A percentile compares a stretch with the other conserved stretches of the same genome.
phyloP scores from a whole-genome alignment of 2,329 filamentous ascomycete species.

The Aureobasidium lini region DNA sequence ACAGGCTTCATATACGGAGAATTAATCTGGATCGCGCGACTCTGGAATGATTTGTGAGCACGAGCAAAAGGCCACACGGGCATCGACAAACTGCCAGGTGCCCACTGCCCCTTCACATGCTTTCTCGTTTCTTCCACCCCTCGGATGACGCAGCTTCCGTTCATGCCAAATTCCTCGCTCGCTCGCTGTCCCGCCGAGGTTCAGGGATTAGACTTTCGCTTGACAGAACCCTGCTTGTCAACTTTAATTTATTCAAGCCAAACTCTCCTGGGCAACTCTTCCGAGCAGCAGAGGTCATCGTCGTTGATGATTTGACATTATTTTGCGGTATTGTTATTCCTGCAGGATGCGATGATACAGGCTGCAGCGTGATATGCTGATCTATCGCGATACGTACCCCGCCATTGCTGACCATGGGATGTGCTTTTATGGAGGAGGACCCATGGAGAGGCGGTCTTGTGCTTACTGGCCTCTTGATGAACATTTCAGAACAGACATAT shows the following conservation, averaged over 20 bases:
- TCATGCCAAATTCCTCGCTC: not conserved
- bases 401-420: too few relatives aligned
- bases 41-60: conserved; percentile 11
- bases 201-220: not conserved
- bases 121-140: not conserved
- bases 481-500: not conserved
- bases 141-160: conserved; percentile 10
- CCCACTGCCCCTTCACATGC: conserved; percentile 1
- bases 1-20: not conserved
- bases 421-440: too few relatives aligned
- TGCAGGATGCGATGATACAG: not conserved
- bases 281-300: not conserved
- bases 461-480: too few relatives aligned
- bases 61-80: too few relatives aligned
- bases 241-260: not conserved
- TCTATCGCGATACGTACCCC: too few relatives aligned
- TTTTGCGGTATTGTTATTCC: not conserved
- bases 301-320: not conserved
- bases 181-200: not conserved
- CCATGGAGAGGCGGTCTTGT: too few relatives aligned
- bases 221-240: not conserved
- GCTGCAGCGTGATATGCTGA: too few relatives aligned
- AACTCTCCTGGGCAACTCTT: not conserved
- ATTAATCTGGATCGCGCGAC: not conserved
- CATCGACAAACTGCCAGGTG: too few relatives aligned